Evolutionary conservation across 1,284 basidiomycete genomes (phyloP), one percentile per base, ranked within the genome.

Genomic region (Paramarasmius palmivorus): DNA sequence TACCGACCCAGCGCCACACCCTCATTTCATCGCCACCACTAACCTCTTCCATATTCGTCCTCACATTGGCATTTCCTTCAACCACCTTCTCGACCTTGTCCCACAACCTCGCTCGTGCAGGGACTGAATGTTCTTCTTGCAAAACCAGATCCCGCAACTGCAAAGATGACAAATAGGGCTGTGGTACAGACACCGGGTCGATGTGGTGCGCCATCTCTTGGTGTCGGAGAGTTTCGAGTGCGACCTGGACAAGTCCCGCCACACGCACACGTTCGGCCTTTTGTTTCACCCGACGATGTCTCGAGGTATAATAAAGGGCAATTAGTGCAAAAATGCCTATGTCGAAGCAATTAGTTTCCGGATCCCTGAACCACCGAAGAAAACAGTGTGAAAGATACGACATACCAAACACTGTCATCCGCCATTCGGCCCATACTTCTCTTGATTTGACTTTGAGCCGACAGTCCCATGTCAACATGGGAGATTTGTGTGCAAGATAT

Each of bases 1-100:
- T 74, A 58, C 90, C 90, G 26, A 92, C 82, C 90, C 90, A 93
- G 53, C 85, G 75, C 90, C 90, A 93, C 52, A 92, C 90, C 57
- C 89, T 82, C 68, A 85, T 78, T 72, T 92, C 90, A 65, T 92
- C 90, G n/a, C 90, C 96, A 48, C 93, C 95, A 57, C 81, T 78
- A 44, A 92, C 82, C 72, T 98, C 95, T 67, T 92, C 90, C 57
- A 96, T 78, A 66, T 92, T 90, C 23, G 88, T 87, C 53, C 93
- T 83, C 17, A 99, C 92, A 70, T 99, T 99, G 17, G 93, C 85
- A 72, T 99, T 99, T 52, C 84, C 85, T 72, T 99, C 96, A 1
- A 99, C 93, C 42, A 95, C 75, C 46, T 80, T 83, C 66, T 92
- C 90, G 39, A 99, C 97, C 55, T 82, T 82, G 45, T 83, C 78